These are phyloP conservation scores for Tardiomyces depauwii DNA, from an alignment of 1,139 yeast species.

Conservation along the genomic window DNA sequence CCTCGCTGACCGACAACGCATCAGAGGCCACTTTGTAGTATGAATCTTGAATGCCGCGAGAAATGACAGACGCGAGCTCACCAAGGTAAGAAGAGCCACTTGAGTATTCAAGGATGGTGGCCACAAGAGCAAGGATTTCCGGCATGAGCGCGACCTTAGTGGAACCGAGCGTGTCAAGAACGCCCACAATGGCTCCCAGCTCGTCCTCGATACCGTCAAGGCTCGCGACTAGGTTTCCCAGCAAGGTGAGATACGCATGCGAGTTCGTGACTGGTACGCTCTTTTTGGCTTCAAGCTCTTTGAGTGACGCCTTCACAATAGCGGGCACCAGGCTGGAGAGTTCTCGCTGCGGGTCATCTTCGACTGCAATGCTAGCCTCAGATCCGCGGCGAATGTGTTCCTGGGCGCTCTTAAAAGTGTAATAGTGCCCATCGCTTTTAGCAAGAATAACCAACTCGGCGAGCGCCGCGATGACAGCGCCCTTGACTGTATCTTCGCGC, in stretches of 20 bases:
- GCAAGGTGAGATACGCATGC: slow-evolving; percentile 10
- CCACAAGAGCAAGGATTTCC: not conserved
- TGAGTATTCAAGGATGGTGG: not conserved
- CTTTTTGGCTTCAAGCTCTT: slow-evolving; percentile 8
- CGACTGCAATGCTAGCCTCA: slow-evolving; percentile 24
- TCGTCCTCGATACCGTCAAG: slow-evolving; percentile 1
- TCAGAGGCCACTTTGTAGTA: not conserved
- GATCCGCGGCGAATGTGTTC: slow-evolving; percentile 11
- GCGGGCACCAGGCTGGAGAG: slow-evolving; percentile 10
- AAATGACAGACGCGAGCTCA: not conserved
- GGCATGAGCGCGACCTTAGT: slow-evolving; percentile 5
- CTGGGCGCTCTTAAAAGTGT: not conserved
- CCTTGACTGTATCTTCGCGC: slow-evolving; percentile 29
- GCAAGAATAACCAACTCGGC: slow-evolving; percentile 21
- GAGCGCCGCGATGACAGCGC: slow-evolving; percentile 24
- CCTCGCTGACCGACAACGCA: not conserved
- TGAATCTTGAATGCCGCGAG: not conserved
- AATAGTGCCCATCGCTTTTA: slow-evolving; percentile 8
- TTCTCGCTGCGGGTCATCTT: slow-evolving; percentile 16
- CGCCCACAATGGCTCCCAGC: slow-evolving; percentile 4
- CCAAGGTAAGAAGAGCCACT: not conserved
- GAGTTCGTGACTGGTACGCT: slow-evolving; percentile 8
- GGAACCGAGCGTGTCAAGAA: slow-evolving; percentile 6
- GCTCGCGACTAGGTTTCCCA: slow-evolving; percentile 3
- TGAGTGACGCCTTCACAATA: slow-evolving; percentile 11